Conservation (phyloP, 768 basidiomycete species). For the Panaeolus papilionaceus region DNA sequence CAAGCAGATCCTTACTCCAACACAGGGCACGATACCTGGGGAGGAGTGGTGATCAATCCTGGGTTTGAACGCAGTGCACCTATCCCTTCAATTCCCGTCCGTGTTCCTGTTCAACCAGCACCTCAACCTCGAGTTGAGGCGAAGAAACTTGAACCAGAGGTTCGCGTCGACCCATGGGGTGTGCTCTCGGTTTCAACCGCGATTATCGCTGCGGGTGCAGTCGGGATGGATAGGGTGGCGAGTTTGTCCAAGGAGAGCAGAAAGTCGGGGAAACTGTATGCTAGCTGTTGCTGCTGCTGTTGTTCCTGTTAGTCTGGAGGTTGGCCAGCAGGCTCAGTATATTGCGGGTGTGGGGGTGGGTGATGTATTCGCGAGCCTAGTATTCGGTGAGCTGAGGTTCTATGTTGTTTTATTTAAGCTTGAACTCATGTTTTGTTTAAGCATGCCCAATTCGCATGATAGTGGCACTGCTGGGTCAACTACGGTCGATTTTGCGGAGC, state of each 20-base stretch:
- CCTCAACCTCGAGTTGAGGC: background rate
- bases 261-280: background rate
- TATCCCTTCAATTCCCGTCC: no score
- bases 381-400: background rate
- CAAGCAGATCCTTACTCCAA: no score
- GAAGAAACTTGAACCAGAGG: background rate
- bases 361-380: background rate
- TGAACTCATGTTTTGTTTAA: background rate
- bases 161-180: constrained; percentile 8
- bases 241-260: constrained; percentile 4
- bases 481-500: background rate
- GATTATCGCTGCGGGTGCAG: constrained; percentile 1
- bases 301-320: background rate
- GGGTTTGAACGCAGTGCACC: no score
- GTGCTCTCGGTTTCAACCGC: background rate
- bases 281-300: background rate
- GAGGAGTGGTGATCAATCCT: no score
- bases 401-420: background rate
- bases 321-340: background rate
- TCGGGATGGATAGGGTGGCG: constrained; percentile 18
- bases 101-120: no score
- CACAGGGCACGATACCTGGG: no score
- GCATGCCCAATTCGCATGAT: background rate
- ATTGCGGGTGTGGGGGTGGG: background rate
- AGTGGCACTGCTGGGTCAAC: background rate